phyloP scores from a whole-genome alignment of 2,329 filamentous ascomycete genomes.

The Claviceps arundinis region DNA sequence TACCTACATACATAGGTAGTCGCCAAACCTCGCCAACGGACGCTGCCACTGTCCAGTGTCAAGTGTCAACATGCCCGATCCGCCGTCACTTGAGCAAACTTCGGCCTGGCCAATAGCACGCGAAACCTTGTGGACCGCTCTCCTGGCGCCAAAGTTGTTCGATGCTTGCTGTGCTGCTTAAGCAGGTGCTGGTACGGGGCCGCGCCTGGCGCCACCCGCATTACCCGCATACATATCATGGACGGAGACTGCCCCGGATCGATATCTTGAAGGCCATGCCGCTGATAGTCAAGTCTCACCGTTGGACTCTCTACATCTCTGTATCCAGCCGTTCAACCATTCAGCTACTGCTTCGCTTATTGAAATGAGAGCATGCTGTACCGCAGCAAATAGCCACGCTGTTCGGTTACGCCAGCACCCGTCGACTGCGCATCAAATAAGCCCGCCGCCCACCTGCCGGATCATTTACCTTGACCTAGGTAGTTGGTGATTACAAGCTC shows the following conservation, averaged over 20 bases:
- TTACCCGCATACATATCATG: not conserved
- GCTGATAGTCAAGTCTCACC: not conserved
- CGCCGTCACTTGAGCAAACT: not conserved
- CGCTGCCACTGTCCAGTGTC: too few species aligned
- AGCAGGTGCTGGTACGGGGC: not conserved
- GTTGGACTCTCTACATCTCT: too few species aligned
- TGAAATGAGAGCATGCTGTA: not conserved
- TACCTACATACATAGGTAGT: too few species aligned
- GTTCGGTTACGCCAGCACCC: not conserved
- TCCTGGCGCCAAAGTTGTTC: not conserved
- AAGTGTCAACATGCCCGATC: not conserved
- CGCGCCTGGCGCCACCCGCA: not conserved
- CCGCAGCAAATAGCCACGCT: not conserved
- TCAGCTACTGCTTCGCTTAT: too few species aligned
- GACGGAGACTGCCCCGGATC: not conserved
- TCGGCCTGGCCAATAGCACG: not conserved
- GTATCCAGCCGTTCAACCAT: too few species aligned
- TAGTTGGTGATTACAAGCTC: not conserved
- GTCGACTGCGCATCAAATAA: not conserved
- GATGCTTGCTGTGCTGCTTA: not conserved
- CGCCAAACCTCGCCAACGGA: too few species aligned
- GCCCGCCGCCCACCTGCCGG: not conserved
- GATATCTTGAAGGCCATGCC: not conserved
- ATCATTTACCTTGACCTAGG: not conserved
- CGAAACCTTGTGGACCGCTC: not conserved